Conservation (phyloP, 257 asterid genomes). For the Parsonsia alboflavescens region DNA sequence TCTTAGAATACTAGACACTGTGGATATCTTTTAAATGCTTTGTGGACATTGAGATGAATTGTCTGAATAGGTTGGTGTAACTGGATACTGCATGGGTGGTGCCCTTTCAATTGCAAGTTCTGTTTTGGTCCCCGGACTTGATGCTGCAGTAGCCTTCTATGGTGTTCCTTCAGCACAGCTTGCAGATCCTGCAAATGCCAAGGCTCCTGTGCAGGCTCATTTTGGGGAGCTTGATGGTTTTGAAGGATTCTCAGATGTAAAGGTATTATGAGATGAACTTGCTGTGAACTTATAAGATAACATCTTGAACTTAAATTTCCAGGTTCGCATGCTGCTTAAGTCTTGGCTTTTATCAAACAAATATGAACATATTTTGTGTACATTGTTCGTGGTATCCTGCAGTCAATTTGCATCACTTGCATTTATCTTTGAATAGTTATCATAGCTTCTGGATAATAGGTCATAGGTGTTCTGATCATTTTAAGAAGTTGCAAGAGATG, state of each 20-base stretch:
- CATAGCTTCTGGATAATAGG: neutral
- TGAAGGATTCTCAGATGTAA: constrained; percentile 80
- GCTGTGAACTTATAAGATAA: too few species aligned
- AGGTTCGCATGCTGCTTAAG: neutral
- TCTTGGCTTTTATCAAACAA: neutral
- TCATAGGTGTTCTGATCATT: neutral
- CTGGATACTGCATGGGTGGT: constrained; percentile 99
- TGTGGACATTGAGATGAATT: neutral
- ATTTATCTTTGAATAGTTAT: neutral
- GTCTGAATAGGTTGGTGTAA: constrained; percentile 67
- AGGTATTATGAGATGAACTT: constrained; percentile 42
- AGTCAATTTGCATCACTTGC: neutral
- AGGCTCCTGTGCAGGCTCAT: constrained; percentile 96
- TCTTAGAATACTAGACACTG: neutral
- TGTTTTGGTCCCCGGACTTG: constrained; percentile 70
- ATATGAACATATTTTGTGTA: neutral
- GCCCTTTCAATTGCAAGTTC: constrained; percentile 97
- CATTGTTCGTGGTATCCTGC: neutral
- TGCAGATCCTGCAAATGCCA: constrained; percentile 78
- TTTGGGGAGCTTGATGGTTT: constrained; percentile 76
- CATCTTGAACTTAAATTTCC: neutral
- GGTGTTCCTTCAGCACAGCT: constrained; percentile 91
- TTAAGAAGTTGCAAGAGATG: neutral
- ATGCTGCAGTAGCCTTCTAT: constrained; percentile 85
- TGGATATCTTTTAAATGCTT: neutral